Conservation (phyloP, 495 filamentous ascomycete genomes). For the Diplogelasinospora grovesii region DNA sequence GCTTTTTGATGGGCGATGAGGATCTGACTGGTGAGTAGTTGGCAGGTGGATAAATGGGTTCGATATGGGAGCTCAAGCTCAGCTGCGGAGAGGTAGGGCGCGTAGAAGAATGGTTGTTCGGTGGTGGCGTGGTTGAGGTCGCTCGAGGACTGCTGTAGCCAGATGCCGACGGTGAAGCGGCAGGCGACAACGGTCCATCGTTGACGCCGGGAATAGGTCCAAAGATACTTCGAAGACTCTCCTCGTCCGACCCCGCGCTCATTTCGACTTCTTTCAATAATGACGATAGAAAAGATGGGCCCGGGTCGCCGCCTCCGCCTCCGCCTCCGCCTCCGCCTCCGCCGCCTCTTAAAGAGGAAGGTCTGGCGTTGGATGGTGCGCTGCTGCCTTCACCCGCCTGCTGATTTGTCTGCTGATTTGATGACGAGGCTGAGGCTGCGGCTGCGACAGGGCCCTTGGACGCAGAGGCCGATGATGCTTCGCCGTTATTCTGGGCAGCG, state of each 20-base stretch:
- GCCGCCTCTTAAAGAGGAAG: too few species aligned
- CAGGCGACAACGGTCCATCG: slow-evolving; percentile 59
- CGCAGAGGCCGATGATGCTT: slow-evolving; percentile 28
- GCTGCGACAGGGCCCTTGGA: not conserved
- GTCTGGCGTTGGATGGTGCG: slow-evolving; percentile 11
- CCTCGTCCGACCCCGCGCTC: slow-evolving; percentile 50
- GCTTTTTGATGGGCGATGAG: slow-evolving; percentile 14
- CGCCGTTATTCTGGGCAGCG: slow-evolving; percentile 27
- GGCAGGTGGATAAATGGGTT: slow-evolving; percentile 52
- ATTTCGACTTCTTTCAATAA: slow-evolving; percentile 82
- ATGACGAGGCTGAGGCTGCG: slow-evolving; percentile 41
- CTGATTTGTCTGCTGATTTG: slow-evolving; percentile 21
- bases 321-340: too few species aligned
- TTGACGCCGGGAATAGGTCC: slow-evolving; percentile 40
- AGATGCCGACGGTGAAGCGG: slow-evolving; percentile 62
- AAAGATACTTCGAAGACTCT: slow-evolving; percentile 40
- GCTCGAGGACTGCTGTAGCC: slow-evolving; percentile 61
- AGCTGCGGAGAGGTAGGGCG: slow-evolving; percentile 62
- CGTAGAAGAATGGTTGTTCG: slow-evolving; percentile 52
- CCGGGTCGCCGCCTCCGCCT: slow-evolving; percentile 37
- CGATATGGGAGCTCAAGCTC: slow-evolving; percentile 55
- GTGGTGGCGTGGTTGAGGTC: slow-evolving; percentile 64
- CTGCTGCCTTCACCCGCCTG: too few species aligned
- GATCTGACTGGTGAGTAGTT: slow-evolving; percentile 51
- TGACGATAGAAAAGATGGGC: slow-evolving; percentile 66